Evolutionary conservation across 2,329 filamentous ascomycete species (phyloP).

Genomic region (Claviceps pusilla): DNA sequence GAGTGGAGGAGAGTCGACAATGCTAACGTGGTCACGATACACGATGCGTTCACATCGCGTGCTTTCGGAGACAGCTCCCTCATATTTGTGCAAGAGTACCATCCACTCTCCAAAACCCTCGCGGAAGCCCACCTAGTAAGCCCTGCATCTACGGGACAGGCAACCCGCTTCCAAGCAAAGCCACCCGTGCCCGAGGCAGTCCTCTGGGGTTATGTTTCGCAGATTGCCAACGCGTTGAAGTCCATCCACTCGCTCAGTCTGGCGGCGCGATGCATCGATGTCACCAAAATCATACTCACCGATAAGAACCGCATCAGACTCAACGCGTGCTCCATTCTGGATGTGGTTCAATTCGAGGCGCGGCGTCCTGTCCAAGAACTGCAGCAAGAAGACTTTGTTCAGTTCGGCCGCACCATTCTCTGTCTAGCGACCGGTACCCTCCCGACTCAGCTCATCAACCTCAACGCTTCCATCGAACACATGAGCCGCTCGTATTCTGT

Average conservation of each 20-base stretch:
- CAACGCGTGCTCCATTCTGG: conserved; percentile 75
- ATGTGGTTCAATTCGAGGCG: conserved; percentile 72
- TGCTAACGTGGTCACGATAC: conserved; percentile 67
- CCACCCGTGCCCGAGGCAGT: conserved; percentile 51
- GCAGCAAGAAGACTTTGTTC: conserved; percentile 74
- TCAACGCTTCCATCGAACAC: conserved; percentile 58
- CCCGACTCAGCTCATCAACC: conserved; percentile 39
- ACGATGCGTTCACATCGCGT: conserved; percentile 85
- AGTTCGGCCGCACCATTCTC: conserved; percentile 75
- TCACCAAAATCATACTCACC: conserved; percentile 79
- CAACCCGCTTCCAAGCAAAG: conserved; percentile 31
- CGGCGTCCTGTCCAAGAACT: conserved; percentile 55
- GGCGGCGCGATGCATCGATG: conserved; percentile 72
- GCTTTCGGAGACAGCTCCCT: conserved; percentile 91
- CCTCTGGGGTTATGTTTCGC: conserved; percentile 83
- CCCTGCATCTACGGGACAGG: conserved; percentile 19
- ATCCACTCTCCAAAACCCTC: conserved; percentile 79
- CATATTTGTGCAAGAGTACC: conserved; percentile 86
- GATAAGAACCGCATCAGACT: conserved; percentile 81
- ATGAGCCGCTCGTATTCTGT: conserved; percentile 62
- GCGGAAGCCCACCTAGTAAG: conserved; percentile 59
- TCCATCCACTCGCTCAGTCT: conserved; percentile 69
- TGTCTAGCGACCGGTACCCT: conserved; percentile 58
- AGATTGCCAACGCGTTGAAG: conserved; percentile 77
- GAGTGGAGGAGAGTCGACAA: conserved; percentile 79